Percentiles rank a stretch among this genome's conserved stretches.
phyloP scores from a whole-genome alignment of 1,139 yeast species.

The Magnusiomyces ingens region DNA sequence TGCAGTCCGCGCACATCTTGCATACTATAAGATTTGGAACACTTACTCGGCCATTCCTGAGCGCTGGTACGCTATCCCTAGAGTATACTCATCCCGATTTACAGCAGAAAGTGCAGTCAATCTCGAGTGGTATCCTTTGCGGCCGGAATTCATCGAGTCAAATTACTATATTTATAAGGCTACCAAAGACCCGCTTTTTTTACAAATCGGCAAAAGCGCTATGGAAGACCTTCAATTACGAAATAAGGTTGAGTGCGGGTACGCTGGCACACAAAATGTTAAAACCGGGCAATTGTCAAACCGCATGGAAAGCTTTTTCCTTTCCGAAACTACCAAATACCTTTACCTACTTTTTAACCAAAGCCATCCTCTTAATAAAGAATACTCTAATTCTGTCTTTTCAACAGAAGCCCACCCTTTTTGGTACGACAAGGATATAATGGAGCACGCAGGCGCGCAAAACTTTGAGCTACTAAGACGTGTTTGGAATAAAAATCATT shows the following conservation, averaged over 20 bases:
- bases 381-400: constrained; percentile 58
- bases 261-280: constrained; percentile 69
- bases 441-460: constrained; percentile 20
- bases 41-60: constrained; percentile 79
- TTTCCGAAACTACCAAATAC: constrained; percentile 82
- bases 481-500: not conserved
- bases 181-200: constrained; percentile 76
- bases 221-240: constrained; percentile 47
- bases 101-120: constrained; percentile 22
- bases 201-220: constrained; percentile 64
- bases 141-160: constrained; percentile 89
- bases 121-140: constrained; percentile 83
- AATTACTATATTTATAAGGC: constrained; percentile 80
- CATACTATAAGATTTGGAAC: constrained; percentile 76
- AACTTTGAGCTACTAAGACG: not conserved
- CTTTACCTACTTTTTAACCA: constrained; percentile 73
- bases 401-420: constrained; percentile 94
- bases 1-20: constrained; percentile 56
- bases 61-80: constrained; percentile 54
- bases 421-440: constrained; percentile 45
- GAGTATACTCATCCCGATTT: not conserved
- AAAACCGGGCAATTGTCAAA: constrained; percentile 58
- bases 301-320: constrained; percentile 86
- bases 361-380: constrained; percentile 48
- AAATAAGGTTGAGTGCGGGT: constrained; percentile 66